phyloP scores from a whole-genome alignment of 2,329 filamentous ascomycete species.

The Colletotrichum theobromicola region DNA sequence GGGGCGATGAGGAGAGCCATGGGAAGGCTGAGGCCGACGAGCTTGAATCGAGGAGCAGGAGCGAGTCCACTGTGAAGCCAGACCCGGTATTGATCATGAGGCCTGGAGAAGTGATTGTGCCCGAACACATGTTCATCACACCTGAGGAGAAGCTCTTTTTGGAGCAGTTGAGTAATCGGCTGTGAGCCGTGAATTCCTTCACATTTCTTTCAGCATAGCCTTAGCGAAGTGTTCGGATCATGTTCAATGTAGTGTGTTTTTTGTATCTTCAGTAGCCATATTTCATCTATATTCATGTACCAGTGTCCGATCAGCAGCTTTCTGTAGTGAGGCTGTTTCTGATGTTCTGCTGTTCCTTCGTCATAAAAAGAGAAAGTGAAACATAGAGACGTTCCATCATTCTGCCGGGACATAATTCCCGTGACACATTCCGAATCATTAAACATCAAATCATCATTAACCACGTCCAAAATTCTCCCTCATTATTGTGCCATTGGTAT shows the following conservation, averaged over 20 bases:
- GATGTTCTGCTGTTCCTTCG: background rate
- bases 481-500: slow-evolving; percentile 5
- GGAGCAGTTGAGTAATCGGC: slow-evolving; percentile 38
- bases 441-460: slow-evolving; percentile 10
- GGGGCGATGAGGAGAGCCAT: background rate
- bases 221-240: background rate
- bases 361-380: background rate
- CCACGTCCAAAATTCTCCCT: background rate
- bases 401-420: background rate
- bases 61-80: slow-evolving; percentile 8
- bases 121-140: slow-evolving; percentile 38
- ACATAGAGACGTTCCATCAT: background rate
- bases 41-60: background rate
- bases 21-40: background rate
- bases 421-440: background rate
- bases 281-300: background rate
- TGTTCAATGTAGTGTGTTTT: background rate
- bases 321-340: background rate
- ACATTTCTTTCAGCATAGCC: background rate
- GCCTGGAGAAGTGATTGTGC: slow-evolving; percentile 37
- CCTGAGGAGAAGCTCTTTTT: slow-evolving; percentile 41
- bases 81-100: slow-evolving; percentile 38
- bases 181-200: slow-evolving; percentile 23
- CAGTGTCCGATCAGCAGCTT: background rate
- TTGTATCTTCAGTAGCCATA: background rate